A percentile compares a stretch with the other conserved stretches of the same genome.
Evolutionary conservation across 2,329 filamentous ascomycete genomes (phyloP).

Genomic region (Aspergillus vadensis): DNA sequence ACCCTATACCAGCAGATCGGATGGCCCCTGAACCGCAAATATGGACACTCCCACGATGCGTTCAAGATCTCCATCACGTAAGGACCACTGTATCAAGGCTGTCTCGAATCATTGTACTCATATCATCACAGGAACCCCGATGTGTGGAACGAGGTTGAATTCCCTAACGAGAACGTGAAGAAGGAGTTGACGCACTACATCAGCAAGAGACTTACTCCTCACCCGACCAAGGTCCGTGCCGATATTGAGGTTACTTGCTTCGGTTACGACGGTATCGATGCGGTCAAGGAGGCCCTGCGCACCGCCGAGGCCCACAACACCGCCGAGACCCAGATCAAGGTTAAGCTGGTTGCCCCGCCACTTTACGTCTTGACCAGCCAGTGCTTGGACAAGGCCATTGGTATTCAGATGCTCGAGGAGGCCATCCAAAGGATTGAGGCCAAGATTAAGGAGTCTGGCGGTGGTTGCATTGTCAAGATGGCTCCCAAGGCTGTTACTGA

Average conservation of each 20-base stretch:
- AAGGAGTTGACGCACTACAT: conserved; percentile 95
- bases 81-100: conserved; percentile 38
- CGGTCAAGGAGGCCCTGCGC: conserved; percentile 89
- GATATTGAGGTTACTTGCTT: conserved; percentile 96
- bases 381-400: conserved; percentile 86
- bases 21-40: conserved; percentile 98
- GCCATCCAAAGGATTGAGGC: conserved; percentile 84
- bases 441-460: conserved; percentile 76
- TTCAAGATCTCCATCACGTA: conserved; percentile 99
- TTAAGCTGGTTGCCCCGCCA: conserved; percentile 95
- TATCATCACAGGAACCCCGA: conserved; percentile 73
- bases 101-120: conserved; percentile 12
- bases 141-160: conserved; percentile 90
- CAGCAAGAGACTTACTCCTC: conserved; percentile 91
- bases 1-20: conserved; percentile 89
- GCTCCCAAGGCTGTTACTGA: conserved; percentile 98
- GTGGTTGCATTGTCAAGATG: conserved; percentile 91
- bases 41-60: conserved; percentile 92
- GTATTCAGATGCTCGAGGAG: conserved; percentile 81
- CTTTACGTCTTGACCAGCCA: conserved; percentile 95
- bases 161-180: conserved; percentile 80
- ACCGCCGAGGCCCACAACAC: conserved; percentile 93
- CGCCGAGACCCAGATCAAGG: conserved; percentile 90
- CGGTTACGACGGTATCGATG: conserved; percentile 97
- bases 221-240: conserved; percentile 98